Evolutionary conservation across 768 basidiomycete species (phyloP).

Genomic region (Hemileccinum impolitum): DNA sequence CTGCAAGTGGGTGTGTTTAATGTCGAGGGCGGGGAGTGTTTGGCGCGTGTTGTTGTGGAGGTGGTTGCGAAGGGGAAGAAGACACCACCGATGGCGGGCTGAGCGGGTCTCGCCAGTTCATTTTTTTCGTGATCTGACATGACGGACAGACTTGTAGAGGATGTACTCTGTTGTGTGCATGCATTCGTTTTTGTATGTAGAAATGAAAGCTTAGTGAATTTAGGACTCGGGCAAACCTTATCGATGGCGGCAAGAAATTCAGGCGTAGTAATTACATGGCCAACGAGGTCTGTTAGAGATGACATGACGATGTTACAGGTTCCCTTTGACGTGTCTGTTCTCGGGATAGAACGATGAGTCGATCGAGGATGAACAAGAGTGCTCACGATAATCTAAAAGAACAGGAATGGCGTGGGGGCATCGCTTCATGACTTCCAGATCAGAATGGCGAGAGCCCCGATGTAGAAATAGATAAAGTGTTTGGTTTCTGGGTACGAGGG

Average conservation of each 20-base stretch:
- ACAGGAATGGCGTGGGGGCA: background rate
- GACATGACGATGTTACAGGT: constrained; percentile 21
- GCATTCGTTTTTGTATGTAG: constrained; percentile 21
- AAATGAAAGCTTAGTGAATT: no score
- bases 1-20: constrained; percentile 54
- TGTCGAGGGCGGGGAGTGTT: constrained; percentile 45
- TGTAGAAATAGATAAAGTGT: constrained; percentile 98
- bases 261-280: constrained; percentile 26
- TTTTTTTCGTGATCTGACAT: background rate
- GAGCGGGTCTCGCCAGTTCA: constrained; percentile 21
- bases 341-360: background rate
- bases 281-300: constrained; percentile 6
- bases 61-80: constrained; percentile 40
- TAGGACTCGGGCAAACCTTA: background rate
- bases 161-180: constrained; percentile 17
- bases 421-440: constrained; percentile 83
- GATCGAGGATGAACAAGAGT: background rate
- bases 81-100: constrained; percentile 21
- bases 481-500: constrained; percentile 71
- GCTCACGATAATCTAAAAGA: constrained; percentile 27
- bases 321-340: constrained; percentile 13
- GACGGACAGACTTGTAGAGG: background rate
- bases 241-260: constrained; percentile 12
- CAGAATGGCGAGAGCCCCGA: constrained; percentile 89
- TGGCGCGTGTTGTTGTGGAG: constrained; percentile 55